Evolutionary conservation across 305 asterid species (phyloP), one percentile per base, ranked within the genome.

Genomic region (Fraxinus greggii): DNA sequence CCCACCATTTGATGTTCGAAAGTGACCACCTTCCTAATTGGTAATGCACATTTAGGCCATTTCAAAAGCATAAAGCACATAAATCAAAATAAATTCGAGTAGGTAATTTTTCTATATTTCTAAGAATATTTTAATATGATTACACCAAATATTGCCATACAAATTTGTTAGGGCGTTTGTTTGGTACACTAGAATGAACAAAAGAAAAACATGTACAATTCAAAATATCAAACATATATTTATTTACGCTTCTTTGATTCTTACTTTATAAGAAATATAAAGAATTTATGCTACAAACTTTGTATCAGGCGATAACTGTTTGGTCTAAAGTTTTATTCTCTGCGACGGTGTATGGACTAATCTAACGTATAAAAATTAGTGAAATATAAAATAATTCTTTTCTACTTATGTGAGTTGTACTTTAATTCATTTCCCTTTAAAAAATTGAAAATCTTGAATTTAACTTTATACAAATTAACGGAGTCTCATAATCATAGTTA

Each of bases 11-110:
- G 21, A 78, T 45, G 78, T 9, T 67, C 28, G 79, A 79, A 78
- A 61, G 35, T 45, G 83, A 74, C 80, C 72, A 15, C 79, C 29
- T 51, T 73, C 81, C 84, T 40, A 78, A 73, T 78, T 33, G 51
- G 17, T 69, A 65, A 65, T 9, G 24, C 12, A 63, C 72, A 24
- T 23, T 1, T 63, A 8, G 5, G 40, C 75, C 9, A 69, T 69
- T 69, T 69, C 10, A 69, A 69, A 69, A 28, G 40, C 35, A 13
- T 4, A 69, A 15, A 65, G 72, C 72, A 65, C n/a, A 26, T 65
- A 24, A 23, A 26, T 63, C 29, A 65, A 65, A 23, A 10, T 26
- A 56, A 56, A 56, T 56, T 23, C 26, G n/a, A 56, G 26, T 24
- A 7, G 15, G 33, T 23, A 26, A 28, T 12, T 10, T 67, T 26